Evolutionary conservation across 2,329 filamentous ascomycete genomes (phyloP).

Genomic region (Achaetomium macrosporum): DNA sequence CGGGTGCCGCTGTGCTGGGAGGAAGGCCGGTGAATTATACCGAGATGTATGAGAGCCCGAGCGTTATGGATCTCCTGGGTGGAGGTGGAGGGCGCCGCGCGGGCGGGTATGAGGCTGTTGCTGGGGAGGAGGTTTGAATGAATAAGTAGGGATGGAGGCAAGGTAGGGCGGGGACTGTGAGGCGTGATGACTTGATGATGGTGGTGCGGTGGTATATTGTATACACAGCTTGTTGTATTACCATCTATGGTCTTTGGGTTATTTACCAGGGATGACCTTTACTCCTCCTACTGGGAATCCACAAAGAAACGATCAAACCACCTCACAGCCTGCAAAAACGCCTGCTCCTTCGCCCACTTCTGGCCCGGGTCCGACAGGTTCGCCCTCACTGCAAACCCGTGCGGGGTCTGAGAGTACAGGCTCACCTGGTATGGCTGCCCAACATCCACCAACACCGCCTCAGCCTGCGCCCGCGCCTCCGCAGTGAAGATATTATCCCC

Average conservation of each 20-base stretch:
- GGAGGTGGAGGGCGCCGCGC: constrained; percentile 38
- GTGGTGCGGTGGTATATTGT: background rate
- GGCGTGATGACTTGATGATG: background rate
- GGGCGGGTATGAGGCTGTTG: constrained; percentile 59
- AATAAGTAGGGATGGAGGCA: too few species aligned
- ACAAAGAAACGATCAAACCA: constrained; percentile 1
- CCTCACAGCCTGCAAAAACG: constrained; percentile 7
- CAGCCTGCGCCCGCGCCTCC: background rate
- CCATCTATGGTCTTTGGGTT: background rate
- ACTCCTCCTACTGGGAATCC: too few species aligned
- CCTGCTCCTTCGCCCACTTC: constrained; percentile 5
- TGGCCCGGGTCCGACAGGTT: constrained; percentile 1
- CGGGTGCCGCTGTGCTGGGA: constrained; percentile 68
- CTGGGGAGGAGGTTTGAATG: constrained; percentile 47
- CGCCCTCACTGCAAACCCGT: constrained; percentile 5
- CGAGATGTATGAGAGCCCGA: constrained; percentile 79
- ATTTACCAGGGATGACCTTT: background rate
- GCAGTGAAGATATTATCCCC: background rate
- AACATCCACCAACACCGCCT: background rate
- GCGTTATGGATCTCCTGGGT: constrained; percentile 49
- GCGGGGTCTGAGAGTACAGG: constrained; percentile 1
- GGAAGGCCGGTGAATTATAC: constrained; percentile 82
- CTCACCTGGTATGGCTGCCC: constrained; percentile 5
- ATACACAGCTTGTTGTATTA: too few species aligned
- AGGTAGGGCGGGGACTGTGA: background rate